Conservation (phyloP, 2,329 filamentous ascomycete genomes). For the Colletotrichum filicis region DNA sequence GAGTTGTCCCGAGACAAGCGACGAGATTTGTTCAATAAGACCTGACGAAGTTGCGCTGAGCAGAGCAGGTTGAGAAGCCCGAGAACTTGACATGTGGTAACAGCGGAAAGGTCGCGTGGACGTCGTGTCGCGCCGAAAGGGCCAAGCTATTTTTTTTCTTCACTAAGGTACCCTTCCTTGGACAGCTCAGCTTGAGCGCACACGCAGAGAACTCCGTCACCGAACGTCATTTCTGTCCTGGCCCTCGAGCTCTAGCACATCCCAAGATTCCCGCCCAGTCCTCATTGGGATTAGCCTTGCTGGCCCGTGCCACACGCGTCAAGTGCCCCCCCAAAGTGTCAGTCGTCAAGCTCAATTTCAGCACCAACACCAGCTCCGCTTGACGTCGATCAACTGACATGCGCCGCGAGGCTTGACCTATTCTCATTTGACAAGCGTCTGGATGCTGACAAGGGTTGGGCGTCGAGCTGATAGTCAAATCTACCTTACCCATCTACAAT, state of each 20-base stretch:
- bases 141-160: constrained; percentile 20
- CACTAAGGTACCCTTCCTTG: constrained; percentile 5
- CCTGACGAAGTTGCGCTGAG: neutral
- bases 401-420: constrained; percentile 6
- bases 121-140: constrained; percentile 4
- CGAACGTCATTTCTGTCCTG: constrained; percentile 10
- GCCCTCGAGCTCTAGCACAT: neutral
- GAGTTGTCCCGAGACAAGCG: neutral
- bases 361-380: neutral
- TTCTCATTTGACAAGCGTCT: neutral
- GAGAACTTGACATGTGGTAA: constrained; percentile 28
- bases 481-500: neutral
- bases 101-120: constrained; percentile 21
- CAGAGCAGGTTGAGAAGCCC: neutral
- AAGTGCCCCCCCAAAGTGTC: neutral
- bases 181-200: constrained; percentile 15
- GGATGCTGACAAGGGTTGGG: constrained; percentile 5
- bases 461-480: neutral
- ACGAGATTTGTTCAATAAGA: neutral
- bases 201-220: neutral
- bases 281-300: neutral
- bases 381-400: neutral
- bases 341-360: neutral
- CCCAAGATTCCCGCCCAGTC: neutral
- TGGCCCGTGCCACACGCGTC: constrained; percentile 9